phyloP scores from a whole-genome alignment of 2,329 filamentous ascomycete genomes.

The Colletotrichum chrysophilum region DNA sequence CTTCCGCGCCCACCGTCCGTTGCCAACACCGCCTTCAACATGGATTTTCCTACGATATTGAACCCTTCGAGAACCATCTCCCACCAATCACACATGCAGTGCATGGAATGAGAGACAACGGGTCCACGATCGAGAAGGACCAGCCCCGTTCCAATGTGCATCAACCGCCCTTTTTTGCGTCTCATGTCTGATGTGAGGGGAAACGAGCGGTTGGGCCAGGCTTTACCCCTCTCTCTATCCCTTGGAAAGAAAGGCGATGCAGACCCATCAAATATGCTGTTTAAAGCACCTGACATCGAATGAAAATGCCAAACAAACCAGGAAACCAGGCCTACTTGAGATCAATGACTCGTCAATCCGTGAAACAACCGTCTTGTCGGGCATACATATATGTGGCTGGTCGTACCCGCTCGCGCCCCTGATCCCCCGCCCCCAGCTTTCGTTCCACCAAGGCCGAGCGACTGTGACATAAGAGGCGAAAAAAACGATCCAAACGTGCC shows the following conservation, averaged over 20 bases:
- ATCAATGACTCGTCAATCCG: constrained; percentile 6
- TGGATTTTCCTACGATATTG: not conserved
- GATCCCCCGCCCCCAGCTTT: constrained; percentile 39
- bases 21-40: not conserved
- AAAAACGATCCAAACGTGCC: not conserved
- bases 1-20: not conserved
- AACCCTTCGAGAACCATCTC: not conserved
- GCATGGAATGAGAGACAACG: not conserved
- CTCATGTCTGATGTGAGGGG: not conserved
- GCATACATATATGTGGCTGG: constrained; percentile 74
- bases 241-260: not conserved
- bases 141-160: not conserved
- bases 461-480: not conserved
- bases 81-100: not conserved
- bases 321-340: not conserved
- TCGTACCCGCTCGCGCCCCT: constrained; percentile 67
- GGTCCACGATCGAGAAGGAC: not conserved
- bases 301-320: not conserved
- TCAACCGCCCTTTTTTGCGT: not conserved
- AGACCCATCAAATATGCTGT: not conserved
- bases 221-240: not conserved
- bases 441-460: not conserved
- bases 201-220: not conserved
- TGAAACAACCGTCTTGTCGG: constrained; percentile 68
- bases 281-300: constrained; percentile 13